Conservation (phyloP, 805 yeast genomes). For the Kuraishia cidri region DNA sequence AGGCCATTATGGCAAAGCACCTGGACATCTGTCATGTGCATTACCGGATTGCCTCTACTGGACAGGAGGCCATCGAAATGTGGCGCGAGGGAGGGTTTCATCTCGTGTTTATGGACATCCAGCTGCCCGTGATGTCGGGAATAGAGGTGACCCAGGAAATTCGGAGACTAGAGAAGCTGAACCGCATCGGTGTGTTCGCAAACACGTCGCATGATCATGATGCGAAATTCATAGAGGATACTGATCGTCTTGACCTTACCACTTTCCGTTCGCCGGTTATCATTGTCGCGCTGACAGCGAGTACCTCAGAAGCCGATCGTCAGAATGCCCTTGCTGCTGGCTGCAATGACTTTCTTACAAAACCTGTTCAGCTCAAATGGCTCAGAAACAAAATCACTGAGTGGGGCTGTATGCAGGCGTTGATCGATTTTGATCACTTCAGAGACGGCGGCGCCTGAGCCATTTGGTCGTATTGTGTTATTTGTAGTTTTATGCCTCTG, state of each 20-base stretch:
- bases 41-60: constrained; percentile 83
- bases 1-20: constrained; percentile 83
- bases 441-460: constrained; percentile 25
- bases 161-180: constrained; percentile 70
- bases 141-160: constrained; percentile 92
- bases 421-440: constrained; percentile 95
- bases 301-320: constrained; percentile 76
- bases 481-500: too few relatives aligned
- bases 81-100: constrained; percentile 96
- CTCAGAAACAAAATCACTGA: constrained; percentile 86
- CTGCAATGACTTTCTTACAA: constrained; percentile 92
- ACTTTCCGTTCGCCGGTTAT: constrained; percentile 92
- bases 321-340: constrained; percentile 94
- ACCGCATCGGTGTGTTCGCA: constrained; percentile 60
- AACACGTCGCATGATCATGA: constrained; percentile 8
- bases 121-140: constrained; percentile 93
- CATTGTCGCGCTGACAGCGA: constrained; percentile 93
- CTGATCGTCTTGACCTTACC: constrained; percentile 49
- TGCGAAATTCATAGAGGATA: constrained; percentile 16
- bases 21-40: constrained; percentile 78
- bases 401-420: constrained; percentile 99
- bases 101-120: constrained; percentile 93
- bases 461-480: too few relatives aligned
- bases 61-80: constrained; percentile 88
- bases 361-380: constrained; percentile 95